Evolutionary conservation across 345 rosid genomes (phyloP), one percentile per base, ranked within the genome.

Genomic region (Noccaea caerulescens): DNA sequence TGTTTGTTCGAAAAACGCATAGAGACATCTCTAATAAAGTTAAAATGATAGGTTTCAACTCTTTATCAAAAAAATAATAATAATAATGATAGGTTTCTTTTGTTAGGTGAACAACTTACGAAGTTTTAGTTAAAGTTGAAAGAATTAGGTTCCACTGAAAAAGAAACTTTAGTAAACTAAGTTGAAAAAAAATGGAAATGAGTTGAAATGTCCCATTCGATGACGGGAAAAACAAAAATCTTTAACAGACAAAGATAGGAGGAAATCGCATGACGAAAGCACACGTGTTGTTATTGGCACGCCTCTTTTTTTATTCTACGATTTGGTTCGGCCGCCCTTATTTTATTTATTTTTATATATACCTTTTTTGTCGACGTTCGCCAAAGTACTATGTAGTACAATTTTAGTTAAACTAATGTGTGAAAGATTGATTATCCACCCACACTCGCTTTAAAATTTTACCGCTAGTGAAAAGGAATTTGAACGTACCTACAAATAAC

Each of bases 31-130:
- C 8, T 37, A 37, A 38, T 6, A 58, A 49, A 58, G 39, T 36
- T 46, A 70, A 16, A 41, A 33, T 58, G 11, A 73, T 66, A 67
- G 32, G 68, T 53, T 53, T 60, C 73, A 16, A 16, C 18, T 16
- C 18, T 16, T 16, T 16, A 16, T 16, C 18, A 16, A 16, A 16
- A 16, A 16, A 16, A 16, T 16, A 16, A 16, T 16, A 16, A 16
- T 16, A 53, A 73, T 51, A 41, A 33, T 58, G 11, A 73, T 66
- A 67, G 32, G 68, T 53, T 53, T 60, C 73, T 52, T 74, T 67
- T 51, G 73, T 59, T 67, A 52, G 78, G 78, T 67, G 73, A 68
- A 75, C 78, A 68, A 75, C 73, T 60, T 52, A 44, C 39, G 27
- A 67, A 66, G 50, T 67, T 41, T 66, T 74, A 58, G n/a, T 66